Evolutionary conservation across 805 yeast genomes (phyloP), one percentile per base, ranked within the genome.

Genomic region (Kuraishia ogatae): DNA sequence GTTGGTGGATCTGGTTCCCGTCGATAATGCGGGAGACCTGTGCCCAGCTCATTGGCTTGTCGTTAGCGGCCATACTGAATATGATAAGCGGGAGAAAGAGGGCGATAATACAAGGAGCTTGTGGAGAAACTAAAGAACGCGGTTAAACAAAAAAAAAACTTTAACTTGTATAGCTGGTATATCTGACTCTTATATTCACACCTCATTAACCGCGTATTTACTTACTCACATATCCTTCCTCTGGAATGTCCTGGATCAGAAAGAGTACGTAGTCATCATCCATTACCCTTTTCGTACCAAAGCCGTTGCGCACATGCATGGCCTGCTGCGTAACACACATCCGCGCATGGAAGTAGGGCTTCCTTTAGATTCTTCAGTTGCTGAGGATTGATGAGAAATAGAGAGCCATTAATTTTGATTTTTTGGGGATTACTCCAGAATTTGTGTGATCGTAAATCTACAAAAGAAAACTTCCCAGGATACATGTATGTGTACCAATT

Each of bases 41-140:
- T 10, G 64, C 63, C 84, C 87, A 83, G 2, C 73, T 61, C 59
- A 79, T 76, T 1, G 83, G 80, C 10, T 22, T 39, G 11, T 28
- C 50, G 8, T 24, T 24, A 11, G 39, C 24, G 2, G 49, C 50
- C 39, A 47, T 52, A 48, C 10, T 35, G n/a, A 35, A 35, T 35
- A 5, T 35, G 43, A 35, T 4, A 3, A 35, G 4, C 6, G 43
- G 17, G 13, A 26, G 29, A 26, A 5, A 26, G 29, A 26, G 29
- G 29, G 29, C n/a, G n/a, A n/a, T n/a, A n/a, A n/a, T n/a, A n/a
- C n/a, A n/a, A n/a, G n/a, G n/a, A n/a, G n/a, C n/a, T n/a, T n/a
- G n/a, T n/a, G n/a, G n/a, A n/a, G n/a, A n/a, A n/a, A n/a, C n/a
- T n/a, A n/a, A n/a, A n/a, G n/a, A n/a, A n/a, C n/a, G n/a, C n/a